Evolutionary conservation across 257 asterid genomes (phyloP), one percentile per base, ranked within the genome.

Genomic region (Oldenlandia corymbosa): DNA sequence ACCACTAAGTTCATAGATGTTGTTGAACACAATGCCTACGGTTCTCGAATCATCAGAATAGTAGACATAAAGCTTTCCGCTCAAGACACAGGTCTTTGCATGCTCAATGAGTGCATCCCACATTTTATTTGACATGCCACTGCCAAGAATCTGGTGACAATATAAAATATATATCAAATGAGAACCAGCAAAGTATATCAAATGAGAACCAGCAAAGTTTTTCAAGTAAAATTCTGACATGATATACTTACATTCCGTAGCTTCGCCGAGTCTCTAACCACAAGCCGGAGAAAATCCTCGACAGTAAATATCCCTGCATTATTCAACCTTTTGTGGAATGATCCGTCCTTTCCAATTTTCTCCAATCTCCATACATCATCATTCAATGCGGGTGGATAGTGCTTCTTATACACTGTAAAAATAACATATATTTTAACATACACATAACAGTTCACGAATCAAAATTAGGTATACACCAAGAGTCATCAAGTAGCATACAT

Each of bases 311-410:
- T 84, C 69, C 88, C 94, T 28, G 87, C 91, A 57, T 67, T 81
- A 64, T 79, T 93, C 60, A 93, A 86, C 85, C 95, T 85, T 82
- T 85, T 93, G 83, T 93, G 97, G 77, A 93, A 93, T 17, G 99
- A 90, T 45, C 99, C 99, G 71, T 93, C 99, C 78, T 93, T 93
- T 68, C 99, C 96, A n/a, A 92, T 93, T 80, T 90, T 93, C 86
- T 93, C 99, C 83, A 93, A 77, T 85, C 99, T 88, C 97, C 99
- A 93, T 26, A 93, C 96, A 0, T 93, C 99, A 56, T 93, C 99
- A 75, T 66, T 85, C 61, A 93, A 71, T 56, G 94, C 88, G 70
- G 99, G 99, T 50, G 99, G 99, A 61, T 90, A 93, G 68, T 93
- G 99, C 66, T 90, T 93, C 84, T 93, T 93, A 88, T 93, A 93